Evolutionary conservation across 2,329 filamentous ascomycete genomes (phyloP), one percentile per base, ranked within the genome.

Genomic region (Triangularia setosa): DNA sequence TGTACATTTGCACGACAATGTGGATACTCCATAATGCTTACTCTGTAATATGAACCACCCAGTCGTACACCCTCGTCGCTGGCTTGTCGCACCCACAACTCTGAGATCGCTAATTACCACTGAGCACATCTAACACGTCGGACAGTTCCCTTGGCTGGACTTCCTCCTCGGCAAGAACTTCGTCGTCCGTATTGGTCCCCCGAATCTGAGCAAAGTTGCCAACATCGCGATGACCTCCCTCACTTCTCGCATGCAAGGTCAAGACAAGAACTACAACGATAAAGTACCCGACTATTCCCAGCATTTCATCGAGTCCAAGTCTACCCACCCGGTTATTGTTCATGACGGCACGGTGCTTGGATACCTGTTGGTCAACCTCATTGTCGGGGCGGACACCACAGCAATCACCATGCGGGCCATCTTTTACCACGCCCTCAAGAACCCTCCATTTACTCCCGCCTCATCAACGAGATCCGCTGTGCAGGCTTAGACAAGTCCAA

Each of bases 381-480:
- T 68, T 30, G 72, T 69, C 6, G 87, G 87, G 4, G 85, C 82
- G 1, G 88, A 90, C 73, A 90, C 87, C 1, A 90, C 87, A 0
- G 87, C 85, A 21, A 89, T 90, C 70, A 82, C 79, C 30, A 76
- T 90, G 0, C 82, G 81, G 11, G 80, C 84, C 1, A 78, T 89
- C 2, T 85, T 90, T 70, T 89, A 89, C 74, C 83, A 84, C 73
- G 73, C 89, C 7, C 76, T 89, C 48, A 84, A 82, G 71, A 79
- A 87, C 66, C 84, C 0, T 60, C 67, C 0, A 77, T 76, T 27
- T 81, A 84, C 70, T 58, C 72, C 4, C 83, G 79, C 60, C 72
- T 87, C 18, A 80, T 82, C 73, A 68, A 75, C 4, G 87, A 90
- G 70, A 73, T 89, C 1, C 83, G 87, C 68, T 74, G 75, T 0